Evolutionary conservation across 2,329 filamentous ascomycete species (phyloP), one percentile per base, ranked within the genome.

Genomic region (Arthrinium puccinioides): DNA sequence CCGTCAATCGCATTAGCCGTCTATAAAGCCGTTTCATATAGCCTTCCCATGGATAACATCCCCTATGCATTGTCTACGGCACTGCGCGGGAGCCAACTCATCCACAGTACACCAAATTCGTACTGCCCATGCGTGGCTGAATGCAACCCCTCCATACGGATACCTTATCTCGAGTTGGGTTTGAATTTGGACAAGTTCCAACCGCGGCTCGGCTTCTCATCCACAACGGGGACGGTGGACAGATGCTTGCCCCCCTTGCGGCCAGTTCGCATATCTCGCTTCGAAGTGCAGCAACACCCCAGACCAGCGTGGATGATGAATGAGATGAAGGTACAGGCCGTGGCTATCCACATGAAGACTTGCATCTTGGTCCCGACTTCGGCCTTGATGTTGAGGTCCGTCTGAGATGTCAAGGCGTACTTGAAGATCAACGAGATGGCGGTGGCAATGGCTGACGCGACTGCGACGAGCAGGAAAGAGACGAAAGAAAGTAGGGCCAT

Each of bases 341-440:
- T 73, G 0, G 82, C 85, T 20, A 87, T 74, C 89, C 90, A 97
- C 82, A 94, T 90, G 54, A 94, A 94, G 0, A 66, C 83, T 51
- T 94, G 76, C 84, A 94, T 89, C 47, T 77, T 72, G 24, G 58
- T 62, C 6, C 88, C 88, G 23, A 94, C 66, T 4, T 72, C 62
- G 4, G 82, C 84, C 9, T 64, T 57, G 48, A 96, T 88, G 58
- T 94, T 92, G 36, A 96, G 67, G 40, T 85, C 78, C 3, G 73
- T 71, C 52, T 84, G 79, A 5, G 72, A 72, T 16, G 78, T 79
- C 49, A 94, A 78, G 38, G 86, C 85, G 42, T 86, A 79, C 46
- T 79, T 75, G 66, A 94, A 88, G 43, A 89, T 85, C 43, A 86
- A 62, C 56, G 85, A 88, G 69, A 96, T 87, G 52, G 82, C 83